Evolutionary conservation across 345 rosid species (phyloP), one percentile per base, ranked within the genome.

Genomic region (Brassica incana): DNA sequence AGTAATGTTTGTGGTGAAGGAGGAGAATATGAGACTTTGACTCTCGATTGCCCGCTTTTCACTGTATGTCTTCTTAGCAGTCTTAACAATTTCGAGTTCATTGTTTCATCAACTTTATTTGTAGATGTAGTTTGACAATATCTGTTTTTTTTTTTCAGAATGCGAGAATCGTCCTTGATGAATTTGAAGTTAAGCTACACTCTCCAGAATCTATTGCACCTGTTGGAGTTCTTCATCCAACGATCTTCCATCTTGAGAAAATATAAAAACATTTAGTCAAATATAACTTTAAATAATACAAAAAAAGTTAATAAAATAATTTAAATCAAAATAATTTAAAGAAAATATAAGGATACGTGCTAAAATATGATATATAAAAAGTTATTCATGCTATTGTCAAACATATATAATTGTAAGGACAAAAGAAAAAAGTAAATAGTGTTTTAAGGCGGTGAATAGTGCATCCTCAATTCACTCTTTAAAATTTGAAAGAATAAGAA

Each of bases 1-100:
- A 85, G 90, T 65, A 95, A 95, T 80, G 94, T 95, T 11, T 95
- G 20, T 18, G 20, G 20, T 18, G 20, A 18, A 18, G 20, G 20
- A 18, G 20, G 20, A 18, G 20, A 18, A 85, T 95, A 95, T 71
- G 98, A 93, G 81, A 91, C 93, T 14, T 73, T 95, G 87, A 93
- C 99, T 18, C 97, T 93, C 12, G 99, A 95, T 86, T 93, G 97
- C 82, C 98, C 98, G 0, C 94, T 95, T 77, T 95, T 95, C 81
- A 84, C 81, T 8, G 99, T 93, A 87, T 84, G 90, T 72, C 65
- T 79, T 58, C 66, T 43, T 54, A 63, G 35, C 23, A 11, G 25
- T 60, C 14, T 43, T 40, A 14, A 38, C 36, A 27, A 32, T 8
- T 60, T 12, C 48, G 43, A 43, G 33, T 25, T 60, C 25, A 58